Evolutionary conservation across 129 eudicot species (phyloP).

Genomic region (Lonicera japonica): DNA sequence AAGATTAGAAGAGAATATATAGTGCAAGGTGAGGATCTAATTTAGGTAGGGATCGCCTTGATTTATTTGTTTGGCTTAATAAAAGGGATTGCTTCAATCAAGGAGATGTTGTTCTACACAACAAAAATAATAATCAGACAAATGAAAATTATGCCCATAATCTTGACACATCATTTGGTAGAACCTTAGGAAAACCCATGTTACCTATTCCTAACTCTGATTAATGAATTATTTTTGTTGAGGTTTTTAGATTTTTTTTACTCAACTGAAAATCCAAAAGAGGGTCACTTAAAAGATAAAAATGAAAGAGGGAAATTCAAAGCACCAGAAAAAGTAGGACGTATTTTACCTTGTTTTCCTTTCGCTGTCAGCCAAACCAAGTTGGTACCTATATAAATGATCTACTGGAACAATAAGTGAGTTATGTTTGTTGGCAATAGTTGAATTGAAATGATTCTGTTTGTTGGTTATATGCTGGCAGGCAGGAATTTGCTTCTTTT

Average conservation of each 20-base stretch:
- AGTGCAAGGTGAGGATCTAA: no score
- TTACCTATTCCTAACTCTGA: background rate
- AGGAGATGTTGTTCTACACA: no score
- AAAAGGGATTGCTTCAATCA: no score
- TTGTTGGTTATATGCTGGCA: constrained; percentile 27
- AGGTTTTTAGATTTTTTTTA: background rate
- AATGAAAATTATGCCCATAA: no score
- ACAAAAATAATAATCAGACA: no score
- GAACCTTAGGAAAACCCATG: background rate
- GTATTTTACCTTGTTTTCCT: background rate
- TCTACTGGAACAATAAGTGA: background rate
- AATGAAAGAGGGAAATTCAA: background rate
- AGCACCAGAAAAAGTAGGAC: background rate
- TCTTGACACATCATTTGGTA: no score
- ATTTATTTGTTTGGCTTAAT: no score
- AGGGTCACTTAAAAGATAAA: background rate
- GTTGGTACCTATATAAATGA: background rate
- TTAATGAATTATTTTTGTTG: background rate
- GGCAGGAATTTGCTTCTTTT: constrained; percentile 60
- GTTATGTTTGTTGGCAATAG: background rate
- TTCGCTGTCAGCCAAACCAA: background rate
- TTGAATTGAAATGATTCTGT: constrained; percentile 1
- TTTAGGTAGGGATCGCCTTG: no score
- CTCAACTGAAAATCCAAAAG: background rate
- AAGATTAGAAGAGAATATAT: no score